Conservation (phyloP, 1,284 basidiomycete species). For the Ganoderma resinaceum region DNA sequence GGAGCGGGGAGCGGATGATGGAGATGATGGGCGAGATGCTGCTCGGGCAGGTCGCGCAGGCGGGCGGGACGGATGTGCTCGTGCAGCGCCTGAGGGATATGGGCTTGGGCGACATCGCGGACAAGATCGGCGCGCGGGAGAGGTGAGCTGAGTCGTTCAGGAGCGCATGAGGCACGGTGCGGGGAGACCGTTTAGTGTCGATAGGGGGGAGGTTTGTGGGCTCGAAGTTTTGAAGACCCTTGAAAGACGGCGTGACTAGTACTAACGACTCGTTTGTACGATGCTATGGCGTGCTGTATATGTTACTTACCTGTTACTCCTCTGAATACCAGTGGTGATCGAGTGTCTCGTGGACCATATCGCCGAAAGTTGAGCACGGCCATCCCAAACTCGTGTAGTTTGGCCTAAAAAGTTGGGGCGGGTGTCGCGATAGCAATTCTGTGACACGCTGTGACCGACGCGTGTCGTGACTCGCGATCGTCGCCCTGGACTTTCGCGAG, state of each 20-base stretch:
- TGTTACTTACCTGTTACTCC: too few species aligned
- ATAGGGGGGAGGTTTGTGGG: too few species aligned
- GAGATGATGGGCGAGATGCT: constrained; percentile 21
- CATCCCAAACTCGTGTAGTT: background rate
- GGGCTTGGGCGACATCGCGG: constrained; percentile 21
- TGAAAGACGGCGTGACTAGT: too few species aligned
- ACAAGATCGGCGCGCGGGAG: constrained; percentile 16
- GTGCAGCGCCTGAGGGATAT: constrained; percentile 14
- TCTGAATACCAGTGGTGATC: too few species aligned
- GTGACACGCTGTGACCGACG: background rate
- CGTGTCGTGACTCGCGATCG: background rate
- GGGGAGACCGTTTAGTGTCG: background rate
- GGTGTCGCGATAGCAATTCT: background rate
- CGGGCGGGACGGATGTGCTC: constrained; percentile 16
- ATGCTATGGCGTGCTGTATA: too few species aligned
- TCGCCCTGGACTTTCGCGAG: background rate
- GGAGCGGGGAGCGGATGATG: background rate
- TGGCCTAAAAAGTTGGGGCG: too few species aligned
- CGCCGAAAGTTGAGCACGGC: too few species aligned
- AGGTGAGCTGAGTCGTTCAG: background rate
- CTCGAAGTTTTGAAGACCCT: too few species aligned
- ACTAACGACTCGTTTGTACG: too few species aligned
- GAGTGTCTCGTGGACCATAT: too few species aligned
- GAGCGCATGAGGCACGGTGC: too few species aligned
- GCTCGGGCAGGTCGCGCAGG: constrained; percentile 21